Base-by-base conservation (phyloP, 768 basidiomycete species). In the Psilocybe sp. region DNA sequence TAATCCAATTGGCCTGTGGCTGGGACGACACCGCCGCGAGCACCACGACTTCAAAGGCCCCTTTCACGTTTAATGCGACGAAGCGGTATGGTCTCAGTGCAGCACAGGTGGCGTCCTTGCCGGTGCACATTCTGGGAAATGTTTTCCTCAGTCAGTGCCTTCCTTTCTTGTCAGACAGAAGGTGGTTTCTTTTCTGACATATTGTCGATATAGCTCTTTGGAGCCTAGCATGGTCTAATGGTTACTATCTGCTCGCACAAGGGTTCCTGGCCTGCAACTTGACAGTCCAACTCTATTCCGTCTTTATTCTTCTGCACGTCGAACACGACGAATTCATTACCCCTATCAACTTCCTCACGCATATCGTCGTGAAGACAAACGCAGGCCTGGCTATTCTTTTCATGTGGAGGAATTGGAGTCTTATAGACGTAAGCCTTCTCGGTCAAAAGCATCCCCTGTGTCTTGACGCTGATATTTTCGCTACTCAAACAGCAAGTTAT, bases 311-410 rank as follows among this genome's bases (percentile, higher is more conserved):
- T 9, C 61, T 70, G 11, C 55, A 60, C 12, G 49, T 63, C 2
- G 53, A 58, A 11, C 36, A 55, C 1, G 59, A 65, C 20, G 55
- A 59, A 20, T 16, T 46, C 8, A 56, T 59, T 53, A 61, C 67
- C 1, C 60, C 53, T 5, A 44, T 64, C 28, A 66, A 70, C 45
- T 47, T 53, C 10, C 40, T 69, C 19, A 73, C 72, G 12, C 72
- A 74, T 51, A 51, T 72, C n/a, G 69, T 74, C 42, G 69, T 70
- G 39, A 77, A 76, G 52, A 69, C 71, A 3, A 67, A 66, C 40
- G 60, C 69, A 1, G 76, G 73, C 0, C 61, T 76, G 23, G 68
- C 66, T 9, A 55, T 74, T 3, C 53, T 70, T 40, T 63, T 60
- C 36, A 45, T 66, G 48, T 69, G 68, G 65, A 66, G 56, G 41